Evolutionary conservation across 2,329 filamentous ascomycete genomes (phyloP).

Genomic region (Pestalotiopsis sp.): DNA sequence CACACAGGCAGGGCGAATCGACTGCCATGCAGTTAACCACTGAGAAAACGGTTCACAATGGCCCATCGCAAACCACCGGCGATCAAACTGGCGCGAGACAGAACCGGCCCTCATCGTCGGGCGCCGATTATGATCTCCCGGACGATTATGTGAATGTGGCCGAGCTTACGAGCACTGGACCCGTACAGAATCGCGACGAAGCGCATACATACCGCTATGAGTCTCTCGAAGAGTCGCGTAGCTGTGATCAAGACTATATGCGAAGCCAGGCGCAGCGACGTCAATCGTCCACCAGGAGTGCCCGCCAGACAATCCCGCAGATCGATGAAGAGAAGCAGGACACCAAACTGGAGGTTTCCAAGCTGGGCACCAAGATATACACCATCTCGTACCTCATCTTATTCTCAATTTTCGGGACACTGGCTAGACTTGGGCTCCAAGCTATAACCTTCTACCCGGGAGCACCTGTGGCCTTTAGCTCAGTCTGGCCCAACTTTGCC

Average conservation of each 20-base stretch:
- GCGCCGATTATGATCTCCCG: conserved; percentile 34
- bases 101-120: conserved; percentile 18
- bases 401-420: conserved; percentile 81
- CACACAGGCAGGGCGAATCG: neutral
- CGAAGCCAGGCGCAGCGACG: conserved; percentile 12
- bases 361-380: conserved; percentile 60
- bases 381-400: conserved; percentile 80
- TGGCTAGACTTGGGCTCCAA: conserved; percentile 79
- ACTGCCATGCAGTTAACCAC: neutral
- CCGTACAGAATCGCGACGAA: conserved; percentile 43
- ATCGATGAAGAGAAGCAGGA: neutral
- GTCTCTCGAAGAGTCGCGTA: conserved; percentile 38
- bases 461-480: conserved; percentile 70
- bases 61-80: neutral
- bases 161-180: conserved; percentile 42
- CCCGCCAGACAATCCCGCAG: neutral
- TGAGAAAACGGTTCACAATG: neutral
- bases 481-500: conserved; percentile 84
- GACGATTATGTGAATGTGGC: conserved; percentile 42
- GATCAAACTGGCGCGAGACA: neutral
- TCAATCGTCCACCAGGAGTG: conserved; percentile 10
- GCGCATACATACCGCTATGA: conserved; percentile 34
- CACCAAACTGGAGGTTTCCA: conserved; percentile 39
- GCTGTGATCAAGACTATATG: conserved; percentile 25
- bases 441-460: conserved; percentile 78